A percentile compares a stretch with the other conserved stretches of the same genome.
Evolutionary conservation across 176 grass and related monocot genomes (phyloP).

Genomic region (Saccharum spontaneum): DNA sequence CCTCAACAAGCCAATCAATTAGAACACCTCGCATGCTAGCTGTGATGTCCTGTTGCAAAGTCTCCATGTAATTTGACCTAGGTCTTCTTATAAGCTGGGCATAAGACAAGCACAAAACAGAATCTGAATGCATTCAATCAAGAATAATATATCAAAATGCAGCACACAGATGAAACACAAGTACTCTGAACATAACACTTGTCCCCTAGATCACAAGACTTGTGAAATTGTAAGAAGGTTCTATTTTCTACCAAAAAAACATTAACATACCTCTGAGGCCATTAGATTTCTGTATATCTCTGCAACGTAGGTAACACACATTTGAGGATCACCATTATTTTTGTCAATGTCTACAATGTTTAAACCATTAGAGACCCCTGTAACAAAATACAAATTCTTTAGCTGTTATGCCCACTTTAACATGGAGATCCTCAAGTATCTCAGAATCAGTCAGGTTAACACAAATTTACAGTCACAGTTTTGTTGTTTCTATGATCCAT

Average conservation of each 20-base stretch:
- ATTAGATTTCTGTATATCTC: slow-evolving; percentile 64
- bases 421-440: slow-evolving; percentile 4
- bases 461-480: slow-evolving; percentile 11
- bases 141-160: slow-evolving; percentile 7
- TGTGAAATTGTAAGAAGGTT: slow-evolving; percentile 2
- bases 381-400: slow-evolving; percentile 34
- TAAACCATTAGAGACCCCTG: slow-evolving; percentile 41
- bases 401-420: slow-evolving; percentile 5
- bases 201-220: background rate
- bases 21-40: slow-evolving; percentile 57
- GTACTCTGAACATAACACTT: background rate
- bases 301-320: slow-evolving; percentile 54
- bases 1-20: slow-evolving; percentile 81
- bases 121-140: slow-evolving; percentile 14
- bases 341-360: slow-evolving; percentile 60
- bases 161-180: slow-evolving; percentile 22
- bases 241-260: slow-evolving; percentile 16
- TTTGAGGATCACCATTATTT: slow-evolving; percentile 61
- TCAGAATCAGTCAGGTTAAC: background rate
- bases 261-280: slow-evolving; percentile 61
- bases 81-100: slow-evolving; percentile 58
- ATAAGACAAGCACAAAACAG: slow-evolving; percentile 27
- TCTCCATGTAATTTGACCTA: slow-evolving; percentile 45
- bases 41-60: slow-evolving; percentile 48
- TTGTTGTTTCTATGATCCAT: background rate